These are phyloP conservation scores for Fraxinus floribunda DNA, from an alignment of 305 asterid species.

Conservation along the genomic window DNA sequence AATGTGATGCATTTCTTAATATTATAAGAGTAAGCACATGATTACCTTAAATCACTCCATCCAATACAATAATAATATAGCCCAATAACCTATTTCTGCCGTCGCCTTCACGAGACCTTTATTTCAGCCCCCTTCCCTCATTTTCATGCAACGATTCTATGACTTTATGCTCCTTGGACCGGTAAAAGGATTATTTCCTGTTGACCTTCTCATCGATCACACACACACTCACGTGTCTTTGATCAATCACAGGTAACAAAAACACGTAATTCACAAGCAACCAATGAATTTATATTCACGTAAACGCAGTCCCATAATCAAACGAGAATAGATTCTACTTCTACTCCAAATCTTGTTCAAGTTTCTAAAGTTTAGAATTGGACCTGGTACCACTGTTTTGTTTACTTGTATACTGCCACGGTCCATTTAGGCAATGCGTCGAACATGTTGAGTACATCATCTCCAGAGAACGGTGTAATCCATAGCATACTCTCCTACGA, in stretches of 20 bases:
- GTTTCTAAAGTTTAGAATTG: not conserved
- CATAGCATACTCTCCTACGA: conserved; percentile 29
- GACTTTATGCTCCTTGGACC: conserved; percentile 10
- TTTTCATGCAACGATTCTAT: conserved; percentile 23
- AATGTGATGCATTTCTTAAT: not conserved
- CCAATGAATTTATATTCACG: conserved; percentile 36
- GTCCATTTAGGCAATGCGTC: not conserved
- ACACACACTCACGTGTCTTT: not conserved
- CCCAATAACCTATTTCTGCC: conserved; percentile 33
- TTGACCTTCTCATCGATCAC: conserved; percentile 26
- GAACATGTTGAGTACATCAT: not conserved
- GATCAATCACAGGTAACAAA: not conserved
- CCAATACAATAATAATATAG: not conserved
- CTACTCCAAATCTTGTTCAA: not conserved
- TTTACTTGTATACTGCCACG: not conserved
- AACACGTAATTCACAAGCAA: conserved; percentile 6
- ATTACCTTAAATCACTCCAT: not conserved
- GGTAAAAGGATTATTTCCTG: conserved; percentile 4
- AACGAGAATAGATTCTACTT: not conserved
- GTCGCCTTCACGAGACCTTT: conserved; percentile 66
- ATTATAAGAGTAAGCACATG: not conserved
- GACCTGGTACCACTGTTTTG: conserved; percentile 25
- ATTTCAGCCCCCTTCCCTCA: conserved; percentile 27
- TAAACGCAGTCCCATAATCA: conserved; percentile 16
- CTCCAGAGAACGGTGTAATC: conserved; percentile 4